Percentiles rank a stretch among this genome's conserved stretches.
Conservation (phyloP, 129 eudicot species). For the Dittrichia graveolens region DNA sequence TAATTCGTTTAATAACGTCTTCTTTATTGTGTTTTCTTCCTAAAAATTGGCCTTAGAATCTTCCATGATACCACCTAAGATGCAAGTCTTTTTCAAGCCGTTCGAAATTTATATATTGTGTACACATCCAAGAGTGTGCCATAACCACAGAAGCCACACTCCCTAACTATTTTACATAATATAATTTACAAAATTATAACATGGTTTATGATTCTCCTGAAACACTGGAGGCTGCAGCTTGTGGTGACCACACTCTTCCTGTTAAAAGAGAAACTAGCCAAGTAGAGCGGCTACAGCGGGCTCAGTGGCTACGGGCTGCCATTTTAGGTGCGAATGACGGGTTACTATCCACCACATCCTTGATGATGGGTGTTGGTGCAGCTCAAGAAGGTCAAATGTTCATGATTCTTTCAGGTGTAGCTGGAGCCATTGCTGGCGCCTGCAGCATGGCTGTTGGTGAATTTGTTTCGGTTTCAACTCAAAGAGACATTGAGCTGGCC, state of each 20-base stretch:
- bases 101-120: slow-evolving; percentile 12
- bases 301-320: slow-evolving; percentile 68
- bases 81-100: slow-evolving; percentile 12
- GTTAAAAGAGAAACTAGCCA: slow-evolving; percentile 22
- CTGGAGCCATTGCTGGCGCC: slow-evolving; percentile 72
- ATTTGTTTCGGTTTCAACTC: slow-evolving; percentile 67
- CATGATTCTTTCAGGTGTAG: slow-evolving; percentile 64
- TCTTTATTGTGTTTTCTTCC: slow-evolving; percentile 16
- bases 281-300: slow-evolving; percentile 40
- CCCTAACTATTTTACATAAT: slow-evolving; percentile 10
- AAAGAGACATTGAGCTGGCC: slow-evolving; percentile 50
- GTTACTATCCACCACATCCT: slow-evolving; percentile 58
- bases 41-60: slow-evolving; percentile 15
- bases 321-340: slow-evolving; percentile 65
- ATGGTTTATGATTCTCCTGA: slow-evolving; percentile 36
- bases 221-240: slow-evolving; percentile 36
- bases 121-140: slow-evolving; percentile 22
- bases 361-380: slow-evolving; percentile 70
- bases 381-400: slow-evolving; percentile 58
- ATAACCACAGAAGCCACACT: slow-evolving; percentile 32
- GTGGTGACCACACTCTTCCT: slow-evolving; percentile 45
- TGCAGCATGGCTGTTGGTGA: slow-evolving; percentile 73
- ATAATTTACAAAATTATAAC: neutral
- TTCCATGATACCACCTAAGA: slow-evolving; percentile 41
- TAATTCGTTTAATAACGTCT: neutral